These are phyloP conservation scores for Chytriomyces hyalinus DNA, from an alignment of 192 early-diverging fungal genomes.

Conservation along the genomic window DNA sequence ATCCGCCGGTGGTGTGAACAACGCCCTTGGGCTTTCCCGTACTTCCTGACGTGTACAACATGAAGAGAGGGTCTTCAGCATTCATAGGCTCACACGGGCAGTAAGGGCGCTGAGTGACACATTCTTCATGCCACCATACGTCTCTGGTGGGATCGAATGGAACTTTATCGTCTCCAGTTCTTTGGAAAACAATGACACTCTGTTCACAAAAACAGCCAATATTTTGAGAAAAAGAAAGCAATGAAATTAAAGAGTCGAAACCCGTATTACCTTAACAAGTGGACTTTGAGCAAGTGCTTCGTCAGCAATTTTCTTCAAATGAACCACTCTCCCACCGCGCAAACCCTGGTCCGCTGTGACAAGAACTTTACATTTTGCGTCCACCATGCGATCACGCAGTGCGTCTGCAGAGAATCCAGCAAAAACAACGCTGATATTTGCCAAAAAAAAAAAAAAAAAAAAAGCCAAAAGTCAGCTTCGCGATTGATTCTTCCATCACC, in stretches of 20 bases:
- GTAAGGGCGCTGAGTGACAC: constrained; percentile 79
- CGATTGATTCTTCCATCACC: background rate
- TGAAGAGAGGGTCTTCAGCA: constrained; percentile 92
- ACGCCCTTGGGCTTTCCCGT: constrained; percentile 94
- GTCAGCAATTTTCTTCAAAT: constrained; percentile 92
- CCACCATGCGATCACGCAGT: constrained; percentile 88
- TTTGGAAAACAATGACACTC: constrained; percentile 86
- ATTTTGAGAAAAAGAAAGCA: no score
- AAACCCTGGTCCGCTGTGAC: constrained; percentile 95
- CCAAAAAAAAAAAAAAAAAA: background rate
- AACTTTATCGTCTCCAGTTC: constrained; percentile 81
- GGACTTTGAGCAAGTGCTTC: constrained; percentile 82
- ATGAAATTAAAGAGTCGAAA: no score
- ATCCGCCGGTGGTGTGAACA: constrained; percentile 92
- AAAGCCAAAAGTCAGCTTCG: background rate
- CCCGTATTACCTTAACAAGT: constrained; percentile 47
- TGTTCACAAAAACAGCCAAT: background rate
- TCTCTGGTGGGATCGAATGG: constrained; percentile 78
- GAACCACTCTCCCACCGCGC: constrained; percentile 87
- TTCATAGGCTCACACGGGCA: constrained; percentile 84
- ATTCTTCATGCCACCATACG: constrained; percentile 95
- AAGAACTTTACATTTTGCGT: constrained; percentile 79
- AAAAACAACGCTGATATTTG: constrained; percentile 77
- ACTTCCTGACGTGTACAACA: constrained; percentile 90
- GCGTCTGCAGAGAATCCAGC: constrained; percentile 95